These are phyloP conservation scores for Solanum infundibuliforme DNA, from an alignment of 257 asterid genomes.

Conservation along the genomic window DNA sequence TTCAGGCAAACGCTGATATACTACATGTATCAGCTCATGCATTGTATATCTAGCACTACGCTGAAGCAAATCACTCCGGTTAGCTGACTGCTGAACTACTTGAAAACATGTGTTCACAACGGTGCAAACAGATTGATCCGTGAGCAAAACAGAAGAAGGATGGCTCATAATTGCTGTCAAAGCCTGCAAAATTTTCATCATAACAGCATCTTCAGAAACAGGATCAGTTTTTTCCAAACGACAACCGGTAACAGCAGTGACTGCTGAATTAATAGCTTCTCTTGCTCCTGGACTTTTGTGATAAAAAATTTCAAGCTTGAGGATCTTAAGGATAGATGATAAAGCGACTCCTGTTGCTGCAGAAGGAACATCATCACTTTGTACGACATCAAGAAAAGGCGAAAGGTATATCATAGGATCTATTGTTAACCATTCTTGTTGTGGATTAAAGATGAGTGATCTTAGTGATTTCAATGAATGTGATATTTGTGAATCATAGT, in stretches of 20 bases:
- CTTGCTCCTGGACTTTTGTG: conserved; percentile 52
- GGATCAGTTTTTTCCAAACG: conserved; percentile 70
- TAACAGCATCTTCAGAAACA: conserved; percentile 56
- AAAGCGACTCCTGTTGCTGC: conserved; percentile 71
- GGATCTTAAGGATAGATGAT: conserved; percentile 66
- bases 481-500: conserved; percentile 34
- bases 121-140: conserved; percentile 70
- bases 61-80: conserved; percentile 65
- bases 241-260: conserved; percentile 53
- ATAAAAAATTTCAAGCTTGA: conserved; percentile 53
- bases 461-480: conserved; percentile 66
- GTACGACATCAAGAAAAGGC: conserved; percentile 79
- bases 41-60: conserved; percentile 74
- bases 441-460: conserved; percentile 64
- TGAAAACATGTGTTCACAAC: conserved; percentile 84
- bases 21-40: conserved; percentile 76
- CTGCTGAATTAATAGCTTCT: conserved; percentile 44
- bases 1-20: conserved; percentile 60
- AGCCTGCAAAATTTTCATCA: conserved; percentile 73
- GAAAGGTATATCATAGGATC: conserved; percentile 60
- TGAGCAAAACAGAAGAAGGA: conserved; percentile 50
- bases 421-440: conserved; percentile 61
- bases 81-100: conserved; percentile 73
- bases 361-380: conserved; percentile 74
- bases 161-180: conserved; percentile 65